phyloP scores from a whole-genome alignment of 2,329 filamentous ascomycete genomes.

The Cladophialophora bantiana region DNA sequence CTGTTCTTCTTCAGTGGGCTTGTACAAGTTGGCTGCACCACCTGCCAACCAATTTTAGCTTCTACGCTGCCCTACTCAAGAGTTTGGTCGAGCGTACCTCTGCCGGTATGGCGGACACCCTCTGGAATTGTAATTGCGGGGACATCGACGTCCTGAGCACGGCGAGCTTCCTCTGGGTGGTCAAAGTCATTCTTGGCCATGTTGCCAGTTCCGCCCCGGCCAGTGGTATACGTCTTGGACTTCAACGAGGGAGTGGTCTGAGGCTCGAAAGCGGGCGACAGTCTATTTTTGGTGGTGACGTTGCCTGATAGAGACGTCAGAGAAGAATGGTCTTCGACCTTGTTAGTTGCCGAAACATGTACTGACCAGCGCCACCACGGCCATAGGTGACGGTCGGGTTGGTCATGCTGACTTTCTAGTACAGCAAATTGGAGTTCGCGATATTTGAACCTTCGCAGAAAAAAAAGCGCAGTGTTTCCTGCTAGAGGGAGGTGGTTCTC shows the following conservation, averaged over 20 bases:
- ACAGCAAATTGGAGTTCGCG: not conserved
- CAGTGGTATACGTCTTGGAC: constrained; percentile 82
- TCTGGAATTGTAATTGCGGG: constrained; percentile 47
- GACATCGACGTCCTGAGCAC: constrained; percentile 81
- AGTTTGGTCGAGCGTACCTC: constrained; percentile 47
- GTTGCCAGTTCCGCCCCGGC: constrained; percentile 86
- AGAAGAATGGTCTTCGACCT: not conserved
- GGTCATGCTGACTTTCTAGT: constrained; percentile 6
- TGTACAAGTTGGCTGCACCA: constrained; percentile 41
- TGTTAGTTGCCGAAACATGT: not conserved
- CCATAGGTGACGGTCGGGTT: constrained; percentile 30
- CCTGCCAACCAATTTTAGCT: constrained; percentile 32
- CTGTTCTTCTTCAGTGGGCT: constrained; percentile 42
- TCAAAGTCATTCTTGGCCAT: constrained; percentile 79
- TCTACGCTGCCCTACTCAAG: not conserved
- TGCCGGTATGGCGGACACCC: constrained; percentile 51
- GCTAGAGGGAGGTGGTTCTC: not conserved
- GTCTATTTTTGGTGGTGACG: constrained; percentile 63
- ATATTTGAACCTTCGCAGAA: not conserved
- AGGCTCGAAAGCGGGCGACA: constrained; percentile 64
- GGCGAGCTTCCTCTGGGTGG: constrained; percentile 71
- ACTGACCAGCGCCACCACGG: constrained; percentile 40
- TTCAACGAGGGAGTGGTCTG: constrained; percentile 85
- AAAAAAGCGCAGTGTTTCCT: not conserved
- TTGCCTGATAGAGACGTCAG: constrained; percentile 58